These are phyloP conservation scores for Fraxinus excelsior DNA, from an alignment of 257 asterid species.

Conservation along the genomic window DNA sequence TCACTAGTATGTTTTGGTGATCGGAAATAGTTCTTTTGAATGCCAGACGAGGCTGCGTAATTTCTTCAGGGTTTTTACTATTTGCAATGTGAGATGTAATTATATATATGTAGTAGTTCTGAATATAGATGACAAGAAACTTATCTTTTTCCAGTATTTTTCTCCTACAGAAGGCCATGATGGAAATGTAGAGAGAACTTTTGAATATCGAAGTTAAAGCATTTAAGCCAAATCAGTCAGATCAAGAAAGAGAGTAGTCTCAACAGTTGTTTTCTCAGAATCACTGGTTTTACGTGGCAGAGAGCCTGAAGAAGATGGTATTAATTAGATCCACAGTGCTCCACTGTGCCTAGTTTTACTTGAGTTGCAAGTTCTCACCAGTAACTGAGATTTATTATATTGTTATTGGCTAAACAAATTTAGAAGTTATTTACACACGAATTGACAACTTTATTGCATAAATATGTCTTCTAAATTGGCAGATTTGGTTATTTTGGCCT, in stretches of 20 bases:
- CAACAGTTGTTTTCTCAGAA: neutral
- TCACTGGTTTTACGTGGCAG: neutral
- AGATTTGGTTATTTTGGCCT: too few species aligned
- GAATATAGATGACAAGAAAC: too few species aligned
- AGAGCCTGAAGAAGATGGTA: neutral
- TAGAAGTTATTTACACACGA: neutral
- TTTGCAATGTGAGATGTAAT: too few species aligned
- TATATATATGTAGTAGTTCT: too few species aligned
- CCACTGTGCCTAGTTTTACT: neutral
- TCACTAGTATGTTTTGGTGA: too few species aligned
- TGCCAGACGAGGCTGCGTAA: too few species aligned
- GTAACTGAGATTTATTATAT: neutral
- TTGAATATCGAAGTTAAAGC: conserved; percentile 1
- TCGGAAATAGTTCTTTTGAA: too few species aligned
- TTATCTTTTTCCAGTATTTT: too few species aligned
- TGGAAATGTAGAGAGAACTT: conserved; percentile 1
- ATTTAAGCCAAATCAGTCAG: neutral
- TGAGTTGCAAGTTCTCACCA: neutral
- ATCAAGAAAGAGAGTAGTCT: neutral
- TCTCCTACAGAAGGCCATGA: too few species aligned
- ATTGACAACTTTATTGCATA: neutral
- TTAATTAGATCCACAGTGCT: neutral
- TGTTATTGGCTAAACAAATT: neutral
- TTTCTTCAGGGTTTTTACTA: too few species aligned
- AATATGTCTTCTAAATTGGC: too few species aligned